Evolutionary conservation across 805 yeast genomes (phyloP).

Genomic region (Candida ponderosae): DNA sequence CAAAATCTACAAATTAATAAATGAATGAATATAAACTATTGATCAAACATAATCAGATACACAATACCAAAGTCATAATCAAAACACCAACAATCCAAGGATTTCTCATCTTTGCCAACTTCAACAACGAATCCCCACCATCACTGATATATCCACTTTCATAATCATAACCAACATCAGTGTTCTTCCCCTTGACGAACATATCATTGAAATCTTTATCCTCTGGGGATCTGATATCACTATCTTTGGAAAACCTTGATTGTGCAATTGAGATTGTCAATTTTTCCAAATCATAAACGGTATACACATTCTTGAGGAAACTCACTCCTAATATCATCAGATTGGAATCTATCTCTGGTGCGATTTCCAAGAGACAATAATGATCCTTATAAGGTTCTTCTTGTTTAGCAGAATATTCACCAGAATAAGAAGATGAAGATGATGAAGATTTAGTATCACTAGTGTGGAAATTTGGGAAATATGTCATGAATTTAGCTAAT

Average conservation of each 20-base stretch:
- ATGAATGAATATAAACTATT: no score
- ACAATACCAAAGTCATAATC: no score
- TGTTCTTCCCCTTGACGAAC: no score
- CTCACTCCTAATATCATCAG: constrained; percentile 13
- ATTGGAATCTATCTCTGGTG: constrained; percentile 1
- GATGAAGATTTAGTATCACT: constrained; percentile 1
- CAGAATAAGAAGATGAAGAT: constrained; percentile 2
- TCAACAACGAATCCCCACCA: no score
- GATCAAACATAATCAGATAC: no score
- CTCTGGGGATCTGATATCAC: no score
- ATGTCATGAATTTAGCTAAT: constrained; percentile 7
- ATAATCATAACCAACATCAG: no score
- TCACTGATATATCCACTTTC: no score
- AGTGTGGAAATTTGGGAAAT: constrained; percentile 1
- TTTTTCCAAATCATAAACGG: constrained; percentile 17
- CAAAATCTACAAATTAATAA: constrained; percentile 17
- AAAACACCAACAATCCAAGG: no score
- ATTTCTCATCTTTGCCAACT: no score
- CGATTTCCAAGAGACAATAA: constrained; percentile 10
- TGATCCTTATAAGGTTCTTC: background rate
- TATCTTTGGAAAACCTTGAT: no score
- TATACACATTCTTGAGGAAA: constrained; percentile 13
- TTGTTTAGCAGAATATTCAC: background rate
- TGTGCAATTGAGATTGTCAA: constrained; percentile 18
- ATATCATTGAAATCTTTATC: no score